Conservation (phyloP, 1,284 basidiomycete species). For the Cutaneotrichosporon dermatis region DNA sequence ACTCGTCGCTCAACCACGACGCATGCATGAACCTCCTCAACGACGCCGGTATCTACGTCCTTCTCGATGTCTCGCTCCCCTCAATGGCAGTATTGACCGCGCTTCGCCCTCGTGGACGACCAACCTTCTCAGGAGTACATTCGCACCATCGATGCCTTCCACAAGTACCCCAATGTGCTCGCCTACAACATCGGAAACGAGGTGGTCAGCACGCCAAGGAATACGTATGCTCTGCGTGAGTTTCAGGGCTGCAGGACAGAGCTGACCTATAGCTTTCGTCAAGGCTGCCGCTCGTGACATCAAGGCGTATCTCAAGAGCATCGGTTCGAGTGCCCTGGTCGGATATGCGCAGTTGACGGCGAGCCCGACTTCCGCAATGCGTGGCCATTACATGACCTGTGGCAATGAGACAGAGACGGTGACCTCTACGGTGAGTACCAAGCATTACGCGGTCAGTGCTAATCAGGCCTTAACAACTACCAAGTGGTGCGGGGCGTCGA, state of each 20-base stretch:
- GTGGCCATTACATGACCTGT: slow-evolving; percentile 79
- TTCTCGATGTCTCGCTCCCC: slow-evolving; percentile 82
- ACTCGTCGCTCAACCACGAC: slow-evolving; percentile 76
- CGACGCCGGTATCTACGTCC: slow-evolving; percentile 77
- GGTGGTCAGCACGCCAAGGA: slow-evolving; percentile 60
- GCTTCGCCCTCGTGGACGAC: slow-evolving; percentile 72
- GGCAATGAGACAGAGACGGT: slow-evolving; percentile 66
- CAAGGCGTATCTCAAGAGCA: slow-evolving; percentile 74
- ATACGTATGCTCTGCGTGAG: slow-evolving; percentile 59
- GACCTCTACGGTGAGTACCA: slow-evolving; percentile 78
- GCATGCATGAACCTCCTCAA: slow-evolving; percentile 74
- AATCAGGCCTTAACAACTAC: slow-evolving; percentile 47
- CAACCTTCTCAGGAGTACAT: slow-evolving; percentile 76
- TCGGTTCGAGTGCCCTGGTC: slow-evolving; percentile 64
- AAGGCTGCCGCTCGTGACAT: slow-evolving; percentile 86
- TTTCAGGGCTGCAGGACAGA: slow-evolving; percentile 6
- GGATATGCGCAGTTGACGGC: slow-evolving; percentile 85
- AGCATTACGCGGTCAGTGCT: slow-evolving; percentile 54
- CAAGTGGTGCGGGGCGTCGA: slow-evolving; percentile 74
- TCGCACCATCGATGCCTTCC: slow-evolving; percentile 70
- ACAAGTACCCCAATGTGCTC: slow-evolving; percentile 75
- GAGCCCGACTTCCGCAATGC: slow-evolving; percentile 59
- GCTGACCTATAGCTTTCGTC: slow-evolving; percentile 58
- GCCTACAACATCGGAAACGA: slow-evolving; percentile 86
- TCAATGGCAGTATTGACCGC: slow-evolving; percentile 82